Evolutionary conservation across 257 asterid genomes (phyloP).

Genomic region (Solanum ossicruentum): DNA sequence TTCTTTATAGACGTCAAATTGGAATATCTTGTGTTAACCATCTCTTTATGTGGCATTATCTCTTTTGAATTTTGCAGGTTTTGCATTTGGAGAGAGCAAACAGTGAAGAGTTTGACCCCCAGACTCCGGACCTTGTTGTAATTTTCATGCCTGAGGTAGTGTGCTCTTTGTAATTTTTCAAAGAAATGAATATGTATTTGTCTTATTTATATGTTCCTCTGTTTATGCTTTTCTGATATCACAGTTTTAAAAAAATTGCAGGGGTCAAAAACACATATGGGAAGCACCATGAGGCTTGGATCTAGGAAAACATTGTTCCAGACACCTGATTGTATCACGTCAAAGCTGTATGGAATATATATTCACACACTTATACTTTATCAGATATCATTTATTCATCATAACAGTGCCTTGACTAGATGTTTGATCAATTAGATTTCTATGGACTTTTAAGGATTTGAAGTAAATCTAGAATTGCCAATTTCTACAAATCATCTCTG

Average conservation of each 20-base stretch:
- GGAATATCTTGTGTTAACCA: neutral
- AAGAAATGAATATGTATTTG: neutral
- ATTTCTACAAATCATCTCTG: neutral
- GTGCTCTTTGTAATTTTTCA: neutral
- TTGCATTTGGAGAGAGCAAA: conserved; percentile 58
- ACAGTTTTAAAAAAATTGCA: conserved; percentile 9
- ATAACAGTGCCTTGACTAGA: neutral
- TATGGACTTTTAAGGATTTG: neutral
- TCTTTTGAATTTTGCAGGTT: conserved; percentile 30
- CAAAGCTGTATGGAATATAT: conserved; percentile 58
- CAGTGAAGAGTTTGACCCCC: conserved; percentile 73
- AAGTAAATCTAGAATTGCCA: neutral
- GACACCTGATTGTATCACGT: conserved; percentile 70
- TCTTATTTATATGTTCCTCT: neutral
- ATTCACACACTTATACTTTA: neutral
- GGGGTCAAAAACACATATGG: conserved; percentile 96
- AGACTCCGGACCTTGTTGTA: conserved; percentile 65
- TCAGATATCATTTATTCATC: neutral
- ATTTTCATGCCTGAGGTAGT: conserved; percentile 98
- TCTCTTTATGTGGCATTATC: neutral
- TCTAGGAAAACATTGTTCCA: conserved; percentile 76
- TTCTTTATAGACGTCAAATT: neutral
- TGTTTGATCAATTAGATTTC: neutral
- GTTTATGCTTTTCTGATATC: conserved; percentile 1
- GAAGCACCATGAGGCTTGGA: conserved; percentile 99